A percentile compares a stretch with the other conserved stretches of the same genome.
Evolutionary conservation across 495 filamentous ascomycete genomes (phyloP).

Genomic region (Penicillium desertorum): DNA sequence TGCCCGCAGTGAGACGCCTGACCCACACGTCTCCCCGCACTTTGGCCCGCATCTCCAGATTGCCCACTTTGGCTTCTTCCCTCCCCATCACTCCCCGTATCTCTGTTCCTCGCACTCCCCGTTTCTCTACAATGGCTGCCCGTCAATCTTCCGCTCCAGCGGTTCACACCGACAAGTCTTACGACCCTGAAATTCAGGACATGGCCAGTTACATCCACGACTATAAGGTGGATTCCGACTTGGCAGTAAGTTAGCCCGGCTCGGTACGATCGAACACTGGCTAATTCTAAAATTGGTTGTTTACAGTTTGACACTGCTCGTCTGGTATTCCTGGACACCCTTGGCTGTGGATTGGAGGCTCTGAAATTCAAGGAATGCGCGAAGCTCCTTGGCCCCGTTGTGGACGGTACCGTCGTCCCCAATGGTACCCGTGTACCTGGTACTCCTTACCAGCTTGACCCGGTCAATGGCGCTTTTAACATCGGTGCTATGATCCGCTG

Average conservation of each 20-base stretch:
- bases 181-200: slow-evolving; percentile 89
- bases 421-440: slow-evolving; percentile 91
- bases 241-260: slow-evolving; percentile 67
- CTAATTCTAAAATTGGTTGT: background rate
- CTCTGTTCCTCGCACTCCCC: slow-evolving; percentile 27
- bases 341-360: slow-evolving; percentile 94
- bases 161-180: slow-evolving; percentile 51
- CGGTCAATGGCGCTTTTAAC: slow-evolving; percentile 95
- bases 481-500: slow-evolving; percentile 97
- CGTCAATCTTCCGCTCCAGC: slow-evolving; percentile 43
- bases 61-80: slow-evolving; percentile 30
- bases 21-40: slow-evolving; percentile 52
- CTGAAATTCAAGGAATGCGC: slow-evolving; percentile 94
- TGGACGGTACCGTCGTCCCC: slow-evolving; percentile 87
- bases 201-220: slow-evolving; percentile 93
- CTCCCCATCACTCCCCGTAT: slow-evolving; percentile 23
- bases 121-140: slow-evolving; percentile 51
- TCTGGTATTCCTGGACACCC: slow-evolving; percentile 88
- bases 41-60: slow-evolving; percentile 47
- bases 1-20: slow-evolving; percentile 46
- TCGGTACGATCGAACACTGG: background rate
- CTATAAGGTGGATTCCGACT: slow-evolving; percentile 83
- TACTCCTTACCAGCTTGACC: slow-evolving; percentile 91
- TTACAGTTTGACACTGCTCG: slow-evolving; percentile 85
- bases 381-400: slow-evolving; percentile 91